Conservation (phyloP, 2,329 filamentous ascomycete species). For the Aspergillus costaricaensis region DNA sequence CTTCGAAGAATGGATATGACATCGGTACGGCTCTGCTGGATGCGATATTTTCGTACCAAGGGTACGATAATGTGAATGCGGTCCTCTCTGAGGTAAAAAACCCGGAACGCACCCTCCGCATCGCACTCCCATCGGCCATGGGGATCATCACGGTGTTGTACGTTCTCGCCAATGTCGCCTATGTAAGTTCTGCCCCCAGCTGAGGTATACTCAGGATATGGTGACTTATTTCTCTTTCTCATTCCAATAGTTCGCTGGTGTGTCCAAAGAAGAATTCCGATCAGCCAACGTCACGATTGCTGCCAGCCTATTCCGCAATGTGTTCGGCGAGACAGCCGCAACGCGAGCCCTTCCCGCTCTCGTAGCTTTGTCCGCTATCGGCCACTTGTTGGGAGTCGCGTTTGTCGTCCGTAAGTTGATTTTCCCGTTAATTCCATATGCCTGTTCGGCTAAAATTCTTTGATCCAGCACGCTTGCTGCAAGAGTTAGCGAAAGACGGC, state of each 20-base stretch:
- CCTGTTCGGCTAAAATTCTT: background rate
- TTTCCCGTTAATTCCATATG: background rate
- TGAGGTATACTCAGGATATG: background rate
- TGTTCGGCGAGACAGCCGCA: slow-evolving; percentile 40
- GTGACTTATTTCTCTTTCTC: background rate
- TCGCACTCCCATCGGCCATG: slow-evolving; percentile 56
- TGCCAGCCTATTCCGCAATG: slow-evolving; percentile 51
- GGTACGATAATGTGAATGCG: slow-evolving; percentile 30
- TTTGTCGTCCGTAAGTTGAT: slow-evolving; percentile 22
- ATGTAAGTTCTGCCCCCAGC: slow-evolving; percentile 27
- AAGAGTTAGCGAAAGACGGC: slow-evolving; percentile 29
- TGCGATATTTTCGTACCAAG: slow-evolving; percentile 48
- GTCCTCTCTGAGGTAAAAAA: slow-evolving; percentile 56
- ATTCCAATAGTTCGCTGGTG: slow-evolving; percentile 47
- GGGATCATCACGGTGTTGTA: slow-evolving; percentile 53
- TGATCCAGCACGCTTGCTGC: slow-evolving; percentile 23
- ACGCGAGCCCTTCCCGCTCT: slow-evolving; percentile 22
- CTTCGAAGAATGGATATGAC: slow-evolving; percentile 23
- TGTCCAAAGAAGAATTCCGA: slow-evolving; percentile 55
- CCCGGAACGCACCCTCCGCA: slow-evolving; percentile 56
- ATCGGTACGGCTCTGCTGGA: slow-evolving; percentile 37
- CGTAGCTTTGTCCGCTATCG: slow-evolving; percentile 27
- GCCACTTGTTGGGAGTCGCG: slow-evolving; percentile 26
- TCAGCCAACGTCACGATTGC: slow-evolving; percentile 54
- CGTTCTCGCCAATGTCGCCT: slow-evolving; percentile 57